A percentile compares a stretch with the other conserved stretches of the same genome.
phyloP scores from a whole-genome alignment of 495 filamentous ascomycete species.

The Hypomontagnella submonticulosa region DNA sequence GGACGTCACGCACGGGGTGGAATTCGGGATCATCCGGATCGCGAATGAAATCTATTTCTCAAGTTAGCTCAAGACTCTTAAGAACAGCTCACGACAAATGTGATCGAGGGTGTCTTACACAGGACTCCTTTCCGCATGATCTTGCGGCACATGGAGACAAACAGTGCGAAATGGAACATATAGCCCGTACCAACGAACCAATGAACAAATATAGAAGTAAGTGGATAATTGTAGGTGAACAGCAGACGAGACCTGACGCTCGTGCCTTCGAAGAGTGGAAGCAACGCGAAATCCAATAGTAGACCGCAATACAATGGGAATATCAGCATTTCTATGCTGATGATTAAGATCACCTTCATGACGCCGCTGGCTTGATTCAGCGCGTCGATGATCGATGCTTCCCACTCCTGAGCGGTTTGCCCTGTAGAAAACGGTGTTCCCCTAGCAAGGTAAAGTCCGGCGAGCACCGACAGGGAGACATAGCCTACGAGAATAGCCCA shows the following conservation, averaged over 20 bases:
- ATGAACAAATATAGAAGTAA: constrained; percentile 93
- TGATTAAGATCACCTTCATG: constrained; percentile 97
- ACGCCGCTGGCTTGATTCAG: constrained; percentile 95
- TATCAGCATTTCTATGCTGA: constrained; percentile 98
- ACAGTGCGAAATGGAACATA: constrained; percentile 99
- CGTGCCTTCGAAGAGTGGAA: constrained; percentile 86
- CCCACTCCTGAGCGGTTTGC: constrained; percentile 74
- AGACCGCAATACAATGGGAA: constrained; percentile 97
- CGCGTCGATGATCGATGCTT: constrained; percentile 81
- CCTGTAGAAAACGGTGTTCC: constrained; percentile 71
- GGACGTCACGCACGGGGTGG: constrained; percentile 95
- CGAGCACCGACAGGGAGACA: constrained; percentile 74
- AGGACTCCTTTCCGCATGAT: constrained; percentile 94
- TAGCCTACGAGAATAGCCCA: constrained; percentile 88
- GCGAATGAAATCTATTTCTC: constrained; percentile 84
- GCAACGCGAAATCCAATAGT: constrained; percentile 85
- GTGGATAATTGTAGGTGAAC: constrained; percentile 78
- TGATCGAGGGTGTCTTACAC: constrained; percentile 65
- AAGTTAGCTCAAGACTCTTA: constrained; percentile 43
- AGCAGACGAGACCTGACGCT: constrained; percentile 77
- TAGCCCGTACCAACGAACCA: constrained; percentile 99
- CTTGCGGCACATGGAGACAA: constrained; percentile 99
- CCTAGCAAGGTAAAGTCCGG: constrained; percentile 79
- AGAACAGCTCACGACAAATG: not conserved
- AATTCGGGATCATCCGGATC: constrained; percentile 99